Evolutionary conservation across 2,329 filamentous ascomycete genomes (phyloP).

Genomic region (Thielaviopsis musarum): DNA sequence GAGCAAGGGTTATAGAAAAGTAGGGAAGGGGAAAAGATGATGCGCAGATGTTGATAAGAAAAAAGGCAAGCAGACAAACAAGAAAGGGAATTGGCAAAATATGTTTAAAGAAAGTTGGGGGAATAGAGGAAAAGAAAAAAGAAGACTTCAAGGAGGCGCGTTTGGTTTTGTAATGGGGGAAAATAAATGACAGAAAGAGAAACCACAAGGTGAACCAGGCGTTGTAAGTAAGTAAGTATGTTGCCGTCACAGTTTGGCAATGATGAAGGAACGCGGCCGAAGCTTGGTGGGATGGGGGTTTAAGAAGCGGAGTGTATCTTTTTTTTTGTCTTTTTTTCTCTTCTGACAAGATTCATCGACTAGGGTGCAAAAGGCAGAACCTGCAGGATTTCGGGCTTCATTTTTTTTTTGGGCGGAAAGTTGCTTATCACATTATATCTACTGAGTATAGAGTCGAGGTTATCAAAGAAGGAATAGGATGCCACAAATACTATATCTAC

Average conservation of each 20-base stretch:
- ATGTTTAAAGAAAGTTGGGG: too few species aligned
- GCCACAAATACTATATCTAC: too few species aligned
- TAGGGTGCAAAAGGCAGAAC: background rate
- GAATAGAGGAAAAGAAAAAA: background rate
- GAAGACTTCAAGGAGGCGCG: background rate
- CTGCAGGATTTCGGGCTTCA: background rate
- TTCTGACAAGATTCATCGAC: background rate
- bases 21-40: background rate
- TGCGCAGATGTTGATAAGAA: too few species aligned
- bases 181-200: background rate
- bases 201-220: background rate
- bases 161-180: background rate
- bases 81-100: too few species aligned
- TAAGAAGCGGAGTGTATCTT: background rate
- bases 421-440: too few species aligned
- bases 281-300: too few species aligned
- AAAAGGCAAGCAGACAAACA: too few species aligned
- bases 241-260: background rate
- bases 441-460: too few species aligned
- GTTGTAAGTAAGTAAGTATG: background rate
- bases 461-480: too few species aligned
- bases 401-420: background rate
- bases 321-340: background rate
- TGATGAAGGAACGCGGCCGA: background rate
- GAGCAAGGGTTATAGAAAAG: background rate